These are phyloP conservation scores for Aspergillus eucalypticola DNA, from an alignment of 2,329 filamentous ascomycete genomes.

Conservation along the genomic window DNA sequence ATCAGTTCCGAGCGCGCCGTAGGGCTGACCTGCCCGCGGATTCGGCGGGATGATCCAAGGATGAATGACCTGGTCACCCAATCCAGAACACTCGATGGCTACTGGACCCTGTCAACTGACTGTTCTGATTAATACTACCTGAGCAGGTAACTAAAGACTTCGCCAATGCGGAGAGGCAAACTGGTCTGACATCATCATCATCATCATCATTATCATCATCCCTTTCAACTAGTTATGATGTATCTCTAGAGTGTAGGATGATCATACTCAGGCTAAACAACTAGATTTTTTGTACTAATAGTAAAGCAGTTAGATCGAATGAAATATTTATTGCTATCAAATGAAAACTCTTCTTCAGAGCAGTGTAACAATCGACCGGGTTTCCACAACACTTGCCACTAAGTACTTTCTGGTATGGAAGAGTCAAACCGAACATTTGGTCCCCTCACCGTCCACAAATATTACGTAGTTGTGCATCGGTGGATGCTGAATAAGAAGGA, in stretches of 20 bases:
- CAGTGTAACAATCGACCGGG: too few species aligned
- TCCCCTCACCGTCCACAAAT: background rate
- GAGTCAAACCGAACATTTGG: too few species aligned
- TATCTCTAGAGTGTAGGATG: background rate
- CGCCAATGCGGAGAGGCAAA: background rate
- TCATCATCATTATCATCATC: too few species aligned
- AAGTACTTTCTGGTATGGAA: too few species aligned
- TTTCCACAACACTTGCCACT: too few species aligned
- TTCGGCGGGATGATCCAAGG: conserved; percentile 1
- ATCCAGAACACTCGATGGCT: background rate
- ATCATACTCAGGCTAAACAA: too few species aligned
- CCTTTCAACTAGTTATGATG: background rate
- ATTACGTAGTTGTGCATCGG: conserved; percentile 10
- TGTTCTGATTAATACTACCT: too few species aligned
- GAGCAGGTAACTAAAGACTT: background rate
- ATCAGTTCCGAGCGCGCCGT: conserved; percentile 3
- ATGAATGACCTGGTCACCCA: background rate
- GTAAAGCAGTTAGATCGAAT: too few species aligned
- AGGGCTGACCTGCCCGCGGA: conserved; percentile 11
- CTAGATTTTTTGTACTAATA: too few species aligned
- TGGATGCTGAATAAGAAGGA: conserved; percentile 8
- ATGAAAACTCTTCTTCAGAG: too few species aligned
- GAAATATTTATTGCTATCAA: too few species aligned
- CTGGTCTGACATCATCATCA: conserved; percentile 7
- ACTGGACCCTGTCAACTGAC: too few species aligned